Evolutionary conservation across 768 basidiomycete genomes (phyloP), one percentile per base, ranked within the genome.

Genomic region (Plicaturopsis crispa): DNA sequence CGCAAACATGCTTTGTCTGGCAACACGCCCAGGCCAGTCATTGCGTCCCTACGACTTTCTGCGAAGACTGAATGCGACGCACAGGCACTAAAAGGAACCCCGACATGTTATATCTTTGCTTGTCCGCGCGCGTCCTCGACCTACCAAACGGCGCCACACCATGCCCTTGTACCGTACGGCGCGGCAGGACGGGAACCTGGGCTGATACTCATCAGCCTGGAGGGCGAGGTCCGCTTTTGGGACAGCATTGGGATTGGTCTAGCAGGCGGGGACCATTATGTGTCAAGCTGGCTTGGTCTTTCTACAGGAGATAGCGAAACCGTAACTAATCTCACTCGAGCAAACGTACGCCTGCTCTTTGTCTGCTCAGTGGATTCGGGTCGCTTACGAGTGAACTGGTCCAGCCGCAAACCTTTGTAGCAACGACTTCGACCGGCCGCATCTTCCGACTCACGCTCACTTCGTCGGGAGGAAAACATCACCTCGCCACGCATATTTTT

Each of bases 211-310:
- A 62, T 87, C 35, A 83, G 84, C 6, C 62, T 73, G 5, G 61
- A 70, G 0, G 92, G 92, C 4, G 66, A 78, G 45, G 62, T 89
- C 39, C 76, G 86, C 24, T 86, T 88, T 55, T 97, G 92, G 92
- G 82, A 91, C 40, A 83, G 80, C 43, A 82, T 93, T 31, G 80
- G 80, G 4, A 84, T 82, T 42, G 86, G 86, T 12, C 72, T 90
- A 11, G 84, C 87, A 2, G 86, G 87, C 10, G 86, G 84, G 6
- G 74, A 84, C 24, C 76, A 77, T 43, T 83, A 69, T 50, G 67
- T 69, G 7, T 68, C 71, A 19, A 60, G 68, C 4, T 48, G 66
- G 7, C 47, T 84, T 35, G 63, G 69, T 16, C 56, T 86, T 33
- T 61, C 61, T 20, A 45, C 63, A 4, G 46, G 53, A 3, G 68